A percentile compares a stretch with the other conserved stretches of the same genome.
Conservation (phyloP, 2,329 filamentous ascomycete species). For the Harringtonia lauricola region DNA sequence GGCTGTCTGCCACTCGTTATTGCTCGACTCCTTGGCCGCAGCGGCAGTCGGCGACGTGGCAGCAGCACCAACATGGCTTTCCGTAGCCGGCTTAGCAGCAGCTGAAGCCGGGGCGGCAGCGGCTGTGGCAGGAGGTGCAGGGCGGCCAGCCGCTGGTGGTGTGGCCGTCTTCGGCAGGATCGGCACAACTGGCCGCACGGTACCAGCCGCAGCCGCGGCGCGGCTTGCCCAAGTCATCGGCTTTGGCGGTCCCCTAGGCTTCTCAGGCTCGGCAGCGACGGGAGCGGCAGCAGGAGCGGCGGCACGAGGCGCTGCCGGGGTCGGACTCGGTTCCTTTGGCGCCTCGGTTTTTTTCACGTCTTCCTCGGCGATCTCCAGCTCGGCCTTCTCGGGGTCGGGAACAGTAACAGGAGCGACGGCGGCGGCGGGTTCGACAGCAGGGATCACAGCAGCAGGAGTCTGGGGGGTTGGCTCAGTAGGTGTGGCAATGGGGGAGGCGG, state of each 20-base stretch:
- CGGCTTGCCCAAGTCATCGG: conserved; percentile 69
- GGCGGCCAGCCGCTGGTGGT: conserved; percentile 39
- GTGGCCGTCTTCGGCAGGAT: conserved; percentile 46
- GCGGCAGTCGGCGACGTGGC: conserved; percentile 13
- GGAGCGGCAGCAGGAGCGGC: conserved; percentile 25
- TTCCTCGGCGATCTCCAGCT: conserved; percentile 42
- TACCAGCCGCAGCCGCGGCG: conserved; percentile 44
- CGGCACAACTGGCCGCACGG: conserved; percentile 41
- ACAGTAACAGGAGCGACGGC: too few relatives aligned
- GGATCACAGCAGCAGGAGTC: conserved; percentile 22
- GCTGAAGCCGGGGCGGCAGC: conserved; percentile 32
- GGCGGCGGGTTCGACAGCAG: conserved; percentile 12
- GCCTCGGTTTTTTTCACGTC: conserved; percentile 48
- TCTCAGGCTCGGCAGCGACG: conserved; percentile 29
- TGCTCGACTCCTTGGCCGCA: conserved; percentile 40
- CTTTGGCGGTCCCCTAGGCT: conserved; percentile 40
- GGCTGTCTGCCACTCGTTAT: conserved; percentile 87
- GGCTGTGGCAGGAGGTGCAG: conserved; percentile 34
- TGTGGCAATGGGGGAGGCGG: conserved; percentile 30
- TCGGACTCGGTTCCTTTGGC: conserved; percentile 52
- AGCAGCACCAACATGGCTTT: conserved; percentile 12
- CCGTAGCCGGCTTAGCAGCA: conserved; percentile 10
- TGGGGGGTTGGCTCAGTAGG: conserved; percentile 19
- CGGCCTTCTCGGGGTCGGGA: conserved; percentile 38
- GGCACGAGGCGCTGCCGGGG: conserved; percentile 38